phyloP scores from a whole-genome alignment of 2,329 filamentous ascomycete species.

The Simplicillium sp. region DNA sequence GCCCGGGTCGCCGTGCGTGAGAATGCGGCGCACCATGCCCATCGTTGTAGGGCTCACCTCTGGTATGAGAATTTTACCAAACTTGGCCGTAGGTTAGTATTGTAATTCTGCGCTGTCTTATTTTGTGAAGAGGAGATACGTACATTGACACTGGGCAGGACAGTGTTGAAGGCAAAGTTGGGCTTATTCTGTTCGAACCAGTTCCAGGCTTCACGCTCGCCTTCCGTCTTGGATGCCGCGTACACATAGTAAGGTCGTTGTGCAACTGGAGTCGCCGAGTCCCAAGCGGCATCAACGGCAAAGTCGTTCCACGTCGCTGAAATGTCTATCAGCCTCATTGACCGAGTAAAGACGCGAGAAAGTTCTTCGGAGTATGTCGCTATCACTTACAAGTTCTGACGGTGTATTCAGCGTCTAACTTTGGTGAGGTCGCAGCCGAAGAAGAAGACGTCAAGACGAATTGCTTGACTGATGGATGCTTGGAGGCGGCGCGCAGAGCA shows the following conservation, averaged over 20 bases:
- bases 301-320: conserved; percentile 22
- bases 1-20: conserved; percentile 8
- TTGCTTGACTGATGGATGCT: conserved; percentile 23
- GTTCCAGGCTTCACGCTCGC: conserved; percentile 27
- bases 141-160: conserved; percentile 6
- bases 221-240: conserved; percentile 25
- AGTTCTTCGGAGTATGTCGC: no score
- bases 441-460: conserved; percentile 31
- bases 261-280: conserved; percentile 20
- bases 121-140: neutral
- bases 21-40: conserved; percentile 10
- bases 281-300: conserved; percentile 22
- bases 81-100: neutral
- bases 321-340: no score
- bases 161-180: conserved; percentile 15
- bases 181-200: conserved; percentile 19
- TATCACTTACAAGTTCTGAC: no score
- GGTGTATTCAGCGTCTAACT: conserved; percentile 11
- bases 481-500: conserved; percentile 23
- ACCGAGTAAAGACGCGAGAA: no score
- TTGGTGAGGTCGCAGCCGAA: conserved; percentile 10
- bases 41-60: conserved; percentile 12
- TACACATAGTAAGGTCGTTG: conserved; percentile 21
- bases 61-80: conserved; percentile 11
- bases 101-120: neutral